phyloP scores from a whole-genome alignment of 2,329 filamentous ascomycete genomes.

The Apiospora phragmitis region DNA sequence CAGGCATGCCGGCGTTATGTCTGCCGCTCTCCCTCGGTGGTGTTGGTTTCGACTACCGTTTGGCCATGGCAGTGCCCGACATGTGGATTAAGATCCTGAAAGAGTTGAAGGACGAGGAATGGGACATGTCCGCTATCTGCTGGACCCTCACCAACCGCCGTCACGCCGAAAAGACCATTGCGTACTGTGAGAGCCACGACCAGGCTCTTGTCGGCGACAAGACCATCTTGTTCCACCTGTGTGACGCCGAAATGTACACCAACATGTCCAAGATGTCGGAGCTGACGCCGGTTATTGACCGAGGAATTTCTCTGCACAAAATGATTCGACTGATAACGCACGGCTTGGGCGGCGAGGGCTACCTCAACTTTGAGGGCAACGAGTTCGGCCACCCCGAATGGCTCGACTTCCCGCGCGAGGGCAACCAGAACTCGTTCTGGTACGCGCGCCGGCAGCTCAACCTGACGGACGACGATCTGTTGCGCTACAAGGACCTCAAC shows the following conservation, averaged over 20 bases:
- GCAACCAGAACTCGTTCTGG: conserved; percentile 92
- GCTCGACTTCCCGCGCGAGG: conserved; percentile 95
- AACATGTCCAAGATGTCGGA: conserved; percentile 88
- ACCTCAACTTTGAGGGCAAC: conserved; percentile 98
- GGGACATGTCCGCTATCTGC: conserved; percentile 84
- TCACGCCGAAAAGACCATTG: conserved; percentile 97
- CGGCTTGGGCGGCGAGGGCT: conserved; percentile 88
- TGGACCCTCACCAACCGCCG: conserved; percentile 90
- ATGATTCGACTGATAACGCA: conserved; percentile 96
- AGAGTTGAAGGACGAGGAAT: conserved; percentile 85
- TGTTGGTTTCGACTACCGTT: conserved; percentile 93
- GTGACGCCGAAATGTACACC: conserved; percentile 95
- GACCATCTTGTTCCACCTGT: conserved; percentile 95
- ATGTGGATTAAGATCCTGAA: conserved; percentile 99
- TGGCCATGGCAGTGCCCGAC: conserved; percentile 97
- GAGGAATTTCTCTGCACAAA: conserved; percentile 92
- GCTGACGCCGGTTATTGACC: conserved; percentile 85
- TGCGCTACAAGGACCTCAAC: conserved; percentile 90
- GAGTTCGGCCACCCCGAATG: conserved; percentile 99
- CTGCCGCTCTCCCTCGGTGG: conserved; percentile 82
- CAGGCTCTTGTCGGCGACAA: conserved; percentile 98
- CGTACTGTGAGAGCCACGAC: conserved; percentile 95
- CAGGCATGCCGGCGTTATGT: conserved; percentile 97
- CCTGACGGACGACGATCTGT: conserved; percentile 78
- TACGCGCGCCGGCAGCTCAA: conserved; percentile 94